phyloP scores from a whole-genome alignment of 2,329 filamentous ascomycete genomes.

The Aaosphaeria pasadenensis region DNA sequence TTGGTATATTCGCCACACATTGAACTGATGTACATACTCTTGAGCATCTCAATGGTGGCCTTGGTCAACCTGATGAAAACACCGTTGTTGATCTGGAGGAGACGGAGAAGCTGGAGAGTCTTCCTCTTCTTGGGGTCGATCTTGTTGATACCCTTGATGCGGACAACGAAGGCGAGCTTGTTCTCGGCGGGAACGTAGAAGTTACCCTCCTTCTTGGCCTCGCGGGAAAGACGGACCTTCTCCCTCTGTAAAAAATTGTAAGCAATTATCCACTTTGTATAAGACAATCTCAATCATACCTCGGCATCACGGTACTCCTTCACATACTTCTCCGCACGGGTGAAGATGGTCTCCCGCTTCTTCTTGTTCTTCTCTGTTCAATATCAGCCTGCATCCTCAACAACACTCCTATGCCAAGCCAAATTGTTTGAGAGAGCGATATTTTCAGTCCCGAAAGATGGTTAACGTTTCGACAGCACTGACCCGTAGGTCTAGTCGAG shows the following conservation, averaged over 20 bases:
- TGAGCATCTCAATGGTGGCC: slow-evolving; percentile 95
- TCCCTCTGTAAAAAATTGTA: slow-evolving; percentile 59
- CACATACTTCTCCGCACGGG: slow-evolving; percentile 99
- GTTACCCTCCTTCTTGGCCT: slow-evolving; percentile 87
- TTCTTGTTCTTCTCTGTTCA: slow-evolving; percentile 83
- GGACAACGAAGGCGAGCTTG: slow-evolving; percentile 96
- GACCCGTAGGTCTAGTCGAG: slow-evolving; percentile 90
- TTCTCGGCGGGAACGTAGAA: slow-evolving; percentile 94
- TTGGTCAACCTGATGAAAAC: slow-evolving; percentile 98
- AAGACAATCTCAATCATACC: slow-evolving; percentile 5
- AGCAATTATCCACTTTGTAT: not conserved
- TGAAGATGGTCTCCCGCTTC: slow-evolving; percentile 99
- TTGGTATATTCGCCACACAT: slow-evolving; percentile 21
- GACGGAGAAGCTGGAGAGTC: slow-evolving; percentile 98
- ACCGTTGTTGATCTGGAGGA: slow-evolving; percentile 99
- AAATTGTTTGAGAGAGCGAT: slow-evolving; percentile 9
- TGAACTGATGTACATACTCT: slow-evolving; percentile 69
- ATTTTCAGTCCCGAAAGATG: slow-evolving; percentile 98
- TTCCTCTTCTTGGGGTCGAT: slow-evolving; percentile 99
- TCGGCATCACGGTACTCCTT: slow-evolving; percentile 98
- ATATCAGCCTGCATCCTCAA: slow-evolving; percentile 32
- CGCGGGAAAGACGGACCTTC: slow-evolving; percentile 88
- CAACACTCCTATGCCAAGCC: not conserved
- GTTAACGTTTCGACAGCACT: slow-evolving; percentile 97
- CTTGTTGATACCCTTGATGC: slow-evolving; percentile 99